Conservation (phyloP, 257 asterid species). For the Fraxinus quadrangulata region DNA sequence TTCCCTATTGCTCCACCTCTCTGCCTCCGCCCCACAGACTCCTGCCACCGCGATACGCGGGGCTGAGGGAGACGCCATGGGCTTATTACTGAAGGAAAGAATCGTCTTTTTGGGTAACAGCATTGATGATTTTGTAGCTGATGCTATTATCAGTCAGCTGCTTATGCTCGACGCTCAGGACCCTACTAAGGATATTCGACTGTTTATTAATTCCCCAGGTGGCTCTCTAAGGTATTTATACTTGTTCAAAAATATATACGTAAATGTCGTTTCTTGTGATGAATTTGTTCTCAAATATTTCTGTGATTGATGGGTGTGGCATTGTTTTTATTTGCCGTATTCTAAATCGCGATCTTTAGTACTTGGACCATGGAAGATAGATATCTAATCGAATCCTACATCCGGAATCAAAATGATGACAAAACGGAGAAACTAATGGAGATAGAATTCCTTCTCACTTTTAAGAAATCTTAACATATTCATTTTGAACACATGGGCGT, state of each 20-base stretch:
- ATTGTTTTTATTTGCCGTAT: neutral
- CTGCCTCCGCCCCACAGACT: slow-evolving; percentile 49
- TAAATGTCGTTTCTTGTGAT: neutral
- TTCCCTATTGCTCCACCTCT: slow-evolving; percentile 41
- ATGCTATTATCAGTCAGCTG: slow-evolving; percentile 83
- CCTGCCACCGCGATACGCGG: slow-evolving; percentile 73
- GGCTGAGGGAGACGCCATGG: slow-evolving; percentile 84
- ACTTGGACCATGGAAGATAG: neutral
- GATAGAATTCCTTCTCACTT: neutral
- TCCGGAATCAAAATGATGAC: too few species aligned
- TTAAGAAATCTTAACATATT: neutral
- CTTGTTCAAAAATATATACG: neutral
- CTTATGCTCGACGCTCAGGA: slow-evolving; percentile 87
- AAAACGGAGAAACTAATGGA: too few species aligned
- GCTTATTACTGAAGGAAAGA: slow-evolving; percentile 85
- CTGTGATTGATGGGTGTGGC: neutral
- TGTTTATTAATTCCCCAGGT: slow-evolving; percentile 91
- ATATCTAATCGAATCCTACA: too few species aligned
- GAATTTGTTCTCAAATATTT: neutral
- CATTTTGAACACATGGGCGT: neutral
- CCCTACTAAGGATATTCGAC: slow-evolving; percentile 77
- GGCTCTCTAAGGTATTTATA: slow-evolving; percentile 79
- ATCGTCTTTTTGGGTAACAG: slow-evolving; percentile 76
- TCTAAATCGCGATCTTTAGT: neutral
- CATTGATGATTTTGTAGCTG: slow-evolving; percentile 87